A percentile compares a stretch with the other conserved stretches of the same genome.
Conservation (phyloP, 306 rosid species). For the Trifolium repens region DNA sequence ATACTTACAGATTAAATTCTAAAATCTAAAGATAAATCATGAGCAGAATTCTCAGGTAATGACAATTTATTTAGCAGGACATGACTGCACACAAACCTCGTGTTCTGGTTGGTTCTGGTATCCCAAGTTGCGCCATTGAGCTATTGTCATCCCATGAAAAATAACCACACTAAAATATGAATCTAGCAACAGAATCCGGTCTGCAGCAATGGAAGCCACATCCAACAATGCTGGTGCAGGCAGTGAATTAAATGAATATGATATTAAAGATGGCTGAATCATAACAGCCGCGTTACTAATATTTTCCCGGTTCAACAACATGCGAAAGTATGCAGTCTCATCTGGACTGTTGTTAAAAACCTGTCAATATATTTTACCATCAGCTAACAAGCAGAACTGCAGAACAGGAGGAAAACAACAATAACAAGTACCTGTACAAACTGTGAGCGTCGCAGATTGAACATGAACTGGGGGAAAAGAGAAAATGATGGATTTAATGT, state of each 20-base stretch:
- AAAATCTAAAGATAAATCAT: conserved; percentile 19
- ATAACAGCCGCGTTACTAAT: conserved; percentile 94
- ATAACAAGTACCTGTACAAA: conserved; percentile 79
- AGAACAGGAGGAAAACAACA: conserved; percentile 30
- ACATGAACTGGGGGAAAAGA: conserved; percentile 92
- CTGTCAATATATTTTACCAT: conserved; percentile 54
- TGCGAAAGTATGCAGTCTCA: conserved; percentile 95
- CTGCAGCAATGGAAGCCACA: conserved; percentile 91
- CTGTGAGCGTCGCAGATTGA: conserved; percentile 93
- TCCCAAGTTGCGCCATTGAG: conserved; percentile 99
- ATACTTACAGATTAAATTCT: background rate
- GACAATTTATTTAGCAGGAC: conserved; percentile 10
- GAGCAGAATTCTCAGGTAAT: conserved; percentile 2
- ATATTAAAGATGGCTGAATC: conserved; percentile 91
- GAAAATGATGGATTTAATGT: conserved; percentile 85
- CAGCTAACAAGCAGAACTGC: conserved; percentile 27
- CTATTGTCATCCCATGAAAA: conserved; percentile 98
- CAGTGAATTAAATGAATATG: conserved; percentile 84
- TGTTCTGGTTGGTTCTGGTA: conserved; percentile 91
- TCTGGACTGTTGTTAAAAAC: conserved; percentile 99
- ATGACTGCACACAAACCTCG: conserved; percentile 57
- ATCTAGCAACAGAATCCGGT: conserved; percentile 88
- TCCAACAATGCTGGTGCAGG: conserved; percentile 94
- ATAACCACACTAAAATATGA: conserved; percentile 88
- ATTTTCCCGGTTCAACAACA: conserved; percentile 92